Evolutionary conservation across 1,284 basidiomycete species (phyloP), one percentile per base, ranked within the genome.

Genomic region (Trametes polyzona): DNA sequence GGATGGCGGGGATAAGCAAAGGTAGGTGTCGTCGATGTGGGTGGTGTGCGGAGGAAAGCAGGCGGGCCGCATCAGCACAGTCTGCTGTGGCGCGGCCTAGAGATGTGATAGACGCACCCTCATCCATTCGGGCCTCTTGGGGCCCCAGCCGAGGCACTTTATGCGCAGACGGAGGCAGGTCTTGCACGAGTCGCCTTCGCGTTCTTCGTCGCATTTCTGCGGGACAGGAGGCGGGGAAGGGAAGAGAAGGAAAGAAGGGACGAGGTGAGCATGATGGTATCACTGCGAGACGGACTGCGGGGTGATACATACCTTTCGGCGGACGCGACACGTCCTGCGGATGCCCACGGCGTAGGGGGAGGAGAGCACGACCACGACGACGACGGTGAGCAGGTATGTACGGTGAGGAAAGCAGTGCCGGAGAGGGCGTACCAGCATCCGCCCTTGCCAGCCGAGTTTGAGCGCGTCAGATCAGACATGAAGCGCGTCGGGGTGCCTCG

Each of bases 201-300:
- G 83, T 66, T 88, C 84, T 68, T 92, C 90, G 71, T 92, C 90
- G 71, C 90, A 92, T 88, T 91, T 91, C 89, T 92, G 69, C 26
- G 36, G 23, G 32, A 40, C 48, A 21, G 27, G 14, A 39, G 30
- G 49, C 17, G 30, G 26, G 40, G 44, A 40, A 29, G 58, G 23
- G 27, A 30, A 51, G 24, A 37, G 43, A 37, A 27, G 19, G 52
- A 17, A 39, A 17, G 29, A 16, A 27, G 35, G 40, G 35, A 23
- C 36, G 24, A 39, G 48, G 60, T 59, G 39, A 65, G 59, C 47
- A 40, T 55, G 48, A 37, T 23, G 51, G 21, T 41, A 57, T 54
- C 58, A 50, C 58, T 35, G 36, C 23, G 59, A 50, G 55, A 55
- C 41, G 48, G 48, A 32, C 41, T 26, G 55, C 61, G 48, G 43